Evolutionary conservation across 2,329 filamentous ascomycete species (phyloP), one percentile per base, ranked within the genome.

Genomic region (Botrytis deweyae): DNA sequence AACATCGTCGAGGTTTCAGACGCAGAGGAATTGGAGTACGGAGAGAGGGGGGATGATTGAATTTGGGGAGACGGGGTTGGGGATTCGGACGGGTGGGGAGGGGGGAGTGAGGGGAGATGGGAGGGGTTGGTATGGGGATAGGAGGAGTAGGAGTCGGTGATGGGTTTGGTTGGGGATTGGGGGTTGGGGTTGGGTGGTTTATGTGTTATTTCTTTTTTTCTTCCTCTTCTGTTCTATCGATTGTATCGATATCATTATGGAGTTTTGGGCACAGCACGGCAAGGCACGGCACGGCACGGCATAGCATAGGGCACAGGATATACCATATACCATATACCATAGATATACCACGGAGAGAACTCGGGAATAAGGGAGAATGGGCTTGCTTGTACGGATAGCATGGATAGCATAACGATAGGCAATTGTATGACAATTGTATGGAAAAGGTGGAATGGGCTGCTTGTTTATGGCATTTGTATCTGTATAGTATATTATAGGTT

Each of bases 111-210:
- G 65, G 25, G 36, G 49, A 1, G 65, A 55, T 68, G 65, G 36
- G 16, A 68, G 66, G 49, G 66, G 49, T 0, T 68, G 66, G 66
- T 68, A 68, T 68, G 66, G 49, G 5, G 16, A 42, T 10, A 58
- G 36, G 38, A 68, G 66, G 6, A 68, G 66, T 42, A 68, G 49
- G 6, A 68, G 66, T 42, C 66, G 66, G 3, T 68, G 46, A 6
- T 20, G 14, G 36, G n/a, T 29, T 52, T 3, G 16, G 8, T 3
- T 40, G 36, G 4, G 5, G 36, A 6, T 40, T 44, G 42, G 14
- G 4, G 42, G 6, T 10, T 42, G 40, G 42, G 9, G 38, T 12
- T 5, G 18, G 29, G 33, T 7, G 0, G 3, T 33, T 40, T n/a
- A 1, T 40, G 1, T 16, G 8, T 25, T 29, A 29, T 29, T 40